These are phyloP conservation scores for Fraxinus platypoda DNA, from an alignment of 305 asterid genomes.

Conservation along the genomic window DNA sequence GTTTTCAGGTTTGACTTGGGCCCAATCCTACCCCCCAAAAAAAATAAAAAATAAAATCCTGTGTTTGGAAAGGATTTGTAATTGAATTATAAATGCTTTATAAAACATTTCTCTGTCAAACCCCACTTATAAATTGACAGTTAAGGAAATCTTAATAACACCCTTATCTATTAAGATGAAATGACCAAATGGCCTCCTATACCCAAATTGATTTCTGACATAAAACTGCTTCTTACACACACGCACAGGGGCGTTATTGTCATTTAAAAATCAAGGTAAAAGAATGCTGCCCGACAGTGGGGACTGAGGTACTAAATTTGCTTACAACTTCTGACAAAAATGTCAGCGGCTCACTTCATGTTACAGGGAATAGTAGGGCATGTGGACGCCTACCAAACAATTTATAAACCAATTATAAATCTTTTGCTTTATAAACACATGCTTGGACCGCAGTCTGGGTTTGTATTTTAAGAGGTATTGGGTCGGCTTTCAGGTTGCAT, in stretches of 20 bases:
- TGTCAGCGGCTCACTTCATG: background rate
- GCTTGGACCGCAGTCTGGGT: background rate
- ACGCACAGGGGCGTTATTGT: background rate
- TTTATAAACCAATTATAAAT: background rate
- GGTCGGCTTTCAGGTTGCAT: background rate
- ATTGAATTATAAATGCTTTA: background rate
- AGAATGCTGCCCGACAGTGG: background rate
- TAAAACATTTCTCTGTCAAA: background rate
- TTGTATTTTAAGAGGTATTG: background rate
- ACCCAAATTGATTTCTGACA: background rate
- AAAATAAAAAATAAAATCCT: background rate
- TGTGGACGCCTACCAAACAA: background rate
- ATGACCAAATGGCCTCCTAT: background rate
- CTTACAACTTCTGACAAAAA: background rate
- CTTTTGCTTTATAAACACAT: background rate
- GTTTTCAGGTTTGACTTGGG: background rate
- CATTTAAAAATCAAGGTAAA: background rate
- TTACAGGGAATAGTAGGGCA: background rate
- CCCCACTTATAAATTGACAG: background rate
- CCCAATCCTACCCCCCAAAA: too few relatives aligned
- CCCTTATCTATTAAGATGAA: background rate
- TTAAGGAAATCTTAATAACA: too few relatives aligned
- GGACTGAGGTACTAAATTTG: background rate
- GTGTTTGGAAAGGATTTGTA: background rate
- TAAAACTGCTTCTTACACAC: background rate